A percentile compares a stretch with the other conserved stretches of the same genome.
These are phyloP conservation scores for Xylariomycetidae sp. DNA, from an alignment of 2,329 filamentous ascomycete genomes.

Conservation along the genomic window DNA sequence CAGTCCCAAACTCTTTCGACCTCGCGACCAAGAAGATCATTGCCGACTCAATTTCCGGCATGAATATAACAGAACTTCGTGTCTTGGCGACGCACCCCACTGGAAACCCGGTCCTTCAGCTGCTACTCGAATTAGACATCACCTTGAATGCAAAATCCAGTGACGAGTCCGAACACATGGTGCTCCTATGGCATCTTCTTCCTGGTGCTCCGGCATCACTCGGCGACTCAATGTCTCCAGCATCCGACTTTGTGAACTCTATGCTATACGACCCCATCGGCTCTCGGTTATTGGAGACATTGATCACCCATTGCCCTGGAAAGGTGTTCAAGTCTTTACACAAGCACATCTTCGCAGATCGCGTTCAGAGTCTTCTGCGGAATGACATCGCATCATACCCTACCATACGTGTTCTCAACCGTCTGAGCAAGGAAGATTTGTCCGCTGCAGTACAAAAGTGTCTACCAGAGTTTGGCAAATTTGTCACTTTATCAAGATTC, in stretches of 20 bases:
- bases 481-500: slow-evolving; percentile 72
- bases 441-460: slow-evolving; percentile 68
- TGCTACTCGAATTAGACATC: slow-evolving; percentile 83
- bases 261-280: slow-evolving; percentile 88
- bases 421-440: slow-evolving; percentile 83
- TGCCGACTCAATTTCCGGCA: slow-evolving; percentile 64
- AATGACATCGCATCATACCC: slow-evolving; percentile 91
- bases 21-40: slow-evolving; percentile 79
- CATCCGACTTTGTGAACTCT: slow-evolving; percentile 73
- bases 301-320: slow-evolving; percentile 74
- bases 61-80: slow-evolving; percentile 76
- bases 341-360: slow-evolving; percentile 70
- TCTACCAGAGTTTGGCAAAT: slow-evolving; percentile 63
- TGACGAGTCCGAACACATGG: slow-evolving; percentile 29
- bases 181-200: slow-evolving; percentile 71
- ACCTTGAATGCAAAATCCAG: slow-evolving; percentile 61
- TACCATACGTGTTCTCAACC: slow-evolving; percentile 74
- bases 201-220: slow-evolving; percentile 71
- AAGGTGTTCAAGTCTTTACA: slow-evolving; percentile 90
- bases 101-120: slow-evolving; percentile 88
- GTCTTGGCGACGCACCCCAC: slow-evolving; percentile 84
- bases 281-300: slow-evolving; percentile 82
- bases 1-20: slow-evolving; percentile 75
- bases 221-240: slow-evolving; percentile 66
- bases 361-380: slow-evolving; percentile 74